These are phyloP conservation scores for Orobanche coerulescens DNA, from an alignment of 257 asterid species.

Conservation along the genomic window DNA sequence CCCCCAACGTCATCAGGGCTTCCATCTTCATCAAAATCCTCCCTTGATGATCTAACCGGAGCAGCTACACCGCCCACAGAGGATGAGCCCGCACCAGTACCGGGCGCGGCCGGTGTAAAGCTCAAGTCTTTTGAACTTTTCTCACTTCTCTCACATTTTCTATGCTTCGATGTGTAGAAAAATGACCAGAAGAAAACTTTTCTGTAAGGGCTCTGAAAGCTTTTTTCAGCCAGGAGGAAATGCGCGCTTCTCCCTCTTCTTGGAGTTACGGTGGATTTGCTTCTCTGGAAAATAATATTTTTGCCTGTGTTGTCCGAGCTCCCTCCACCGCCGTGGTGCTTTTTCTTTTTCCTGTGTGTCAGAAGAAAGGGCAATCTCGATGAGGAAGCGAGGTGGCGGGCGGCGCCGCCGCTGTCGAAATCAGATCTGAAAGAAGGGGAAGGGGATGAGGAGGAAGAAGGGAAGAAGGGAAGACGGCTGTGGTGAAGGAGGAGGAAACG, in stretches of 20 bases:
- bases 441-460: slow-evolving; percentile 73
- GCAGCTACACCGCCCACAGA: slow-evolving; percentile 23
- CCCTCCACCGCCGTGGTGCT: slow-evolving; percentile 28
- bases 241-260: slow-evolving; percentile 42
- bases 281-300: slow-evolving; percentile 71
- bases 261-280: slow-evolving; percentile 67
- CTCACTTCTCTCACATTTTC: slow-evolving; percentile 35
- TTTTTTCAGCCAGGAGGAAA: slow-evolving; percentile 53
- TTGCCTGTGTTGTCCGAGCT: slow-evolving; percentile 31
- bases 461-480: slow-evolving; percentile 66
- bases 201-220: slow-evolving; percentile 37
- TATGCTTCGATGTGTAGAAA: slow-evolving; percentile 54
- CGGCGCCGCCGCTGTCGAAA: slow-evolving; percentile 23
- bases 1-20: slow-evolving; percentile 52
- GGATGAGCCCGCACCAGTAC: slow-evolving; percentile 28
- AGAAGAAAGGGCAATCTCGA: slow-evolving; percentile 54
- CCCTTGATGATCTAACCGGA: slow-evolving; percentile 29
- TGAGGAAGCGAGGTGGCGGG: slow-evolving; percentile 28
- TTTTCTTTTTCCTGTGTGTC: slow-evolving; percentile 49
- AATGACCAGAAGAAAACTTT: slow-evolving; percentile 87
- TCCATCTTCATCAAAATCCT: slow-evolving; percentile 59
- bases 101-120: slow-evolving; percentile 34
- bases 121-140: slow-evolving; percentile 30
- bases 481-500: slow-evolving; percentile 79
- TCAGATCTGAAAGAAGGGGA: slow-evolving; percentile 92